A percentile compares a stretch with the other conserved stretches of the same genome.
phyloP scores from a whole-genome alignment of 2,329 filamentous ascomycete genomes.

The Pseudocercospora pini-densiflorae region DNA sequence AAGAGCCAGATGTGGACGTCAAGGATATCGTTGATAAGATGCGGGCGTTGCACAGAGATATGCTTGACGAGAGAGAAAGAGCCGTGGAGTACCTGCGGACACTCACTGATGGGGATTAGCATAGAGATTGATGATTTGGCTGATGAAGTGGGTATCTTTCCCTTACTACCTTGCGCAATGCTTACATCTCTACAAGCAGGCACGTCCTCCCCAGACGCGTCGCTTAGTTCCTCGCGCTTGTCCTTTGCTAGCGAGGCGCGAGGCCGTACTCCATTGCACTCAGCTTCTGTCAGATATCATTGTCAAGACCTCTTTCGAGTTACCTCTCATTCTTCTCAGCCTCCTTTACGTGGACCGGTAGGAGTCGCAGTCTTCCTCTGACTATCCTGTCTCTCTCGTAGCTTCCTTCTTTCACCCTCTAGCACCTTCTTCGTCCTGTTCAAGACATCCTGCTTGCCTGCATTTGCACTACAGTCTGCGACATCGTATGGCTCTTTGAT shows the following conservation, averaged over 20 bases:
- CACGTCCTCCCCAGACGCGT: background rate
- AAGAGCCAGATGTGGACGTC: too few species aligned
- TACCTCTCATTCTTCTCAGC: slow-evolving; percentile 21
- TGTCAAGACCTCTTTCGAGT: background rate
- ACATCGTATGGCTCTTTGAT: slow-evolving; percentile 62
- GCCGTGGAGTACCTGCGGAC: too few species aligned
- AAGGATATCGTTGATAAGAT: too few species aligned
- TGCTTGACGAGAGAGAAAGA: too few species aligned
- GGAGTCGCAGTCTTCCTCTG: slow-evolving; percentile 30
- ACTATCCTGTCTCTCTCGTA: slow-evolving; percentile 36
- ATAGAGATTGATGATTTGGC: too few species aligned
- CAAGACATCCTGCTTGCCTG: slow-evolving; percentile 49
- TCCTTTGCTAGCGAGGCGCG: background rate
- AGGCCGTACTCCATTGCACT: background rate
- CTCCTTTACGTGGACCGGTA: slow-evolving; percentile 31
- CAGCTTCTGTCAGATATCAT: background rate
- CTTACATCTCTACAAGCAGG: background rate
- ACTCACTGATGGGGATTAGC: too few species aligned
- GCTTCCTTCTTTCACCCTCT: slow-evolving; percentile 52
- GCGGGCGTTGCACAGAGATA: too few species aligned
- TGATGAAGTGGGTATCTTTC: background rate
- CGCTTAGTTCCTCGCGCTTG: background rate
- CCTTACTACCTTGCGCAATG: background rate
- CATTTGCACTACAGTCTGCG: slow-evolving; percentile 56
- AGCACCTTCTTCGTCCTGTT: slow-evolving; percentile 52